phyloP scores from a whole-genome alignment of 345 rosid genomes.

The Rhodomyrtus tomentosa region DNA sequence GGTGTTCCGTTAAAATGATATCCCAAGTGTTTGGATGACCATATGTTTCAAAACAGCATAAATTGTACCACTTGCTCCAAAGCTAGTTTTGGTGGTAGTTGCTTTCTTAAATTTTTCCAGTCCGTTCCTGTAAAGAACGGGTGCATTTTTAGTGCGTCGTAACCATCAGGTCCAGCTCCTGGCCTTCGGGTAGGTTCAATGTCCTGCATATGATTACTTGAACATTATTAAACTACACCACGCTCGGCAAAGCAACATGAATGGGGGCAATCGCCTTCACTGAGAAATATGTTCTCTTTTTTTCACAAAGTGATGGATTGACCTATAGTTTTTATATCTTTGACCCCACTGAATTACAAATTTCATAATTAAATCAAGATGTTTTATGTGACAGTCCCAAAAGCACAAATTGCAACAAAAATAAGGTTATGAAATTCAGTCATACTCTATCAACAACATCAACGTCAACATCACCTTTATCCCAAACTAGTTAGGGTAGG shows the following conservation, averaged over 20 bases:
- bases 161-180: conserved; percentile 87
- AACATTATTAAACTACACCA: not conserved
- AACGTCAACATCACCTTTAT: no score
- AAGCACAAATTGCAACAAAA: not conserved
- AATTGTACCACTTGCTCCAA: conserved; percentile 46
- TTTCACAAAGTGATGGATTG: not conserved
- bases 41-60: not conserved
- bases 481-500: no score
- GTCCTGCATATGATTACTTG: conserved; percentile 31
- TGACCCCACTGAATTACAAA: not conserved
- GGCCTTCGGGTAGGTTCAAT: conserved; percentile 85
- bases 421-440: not conserved
- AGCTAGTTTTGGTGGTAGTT: conserved; percentile 75
- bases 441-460: no score
- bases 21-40: not conserved
- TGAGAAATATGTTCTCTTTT: not conserved
- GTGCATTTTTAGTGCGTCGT: conserved; percentile 69
- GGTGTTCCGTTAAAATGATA: not conserved
- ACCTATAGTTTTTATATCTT: not conserved
- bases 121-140: conserved; percentile 83
- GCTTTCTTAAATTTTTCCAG: conserved; percentile 67
- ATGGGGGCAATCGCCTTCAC: not conserved
- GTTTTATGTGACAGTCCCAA: not conserved
- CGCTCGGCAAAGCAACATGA: not conserved
- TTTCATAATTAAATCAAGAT: not conserved